These are phyloP conservation scores for Mangifera indica DNA, from an alignment of 345 rosid genomes.

Conservation along the genomic window DNA sequence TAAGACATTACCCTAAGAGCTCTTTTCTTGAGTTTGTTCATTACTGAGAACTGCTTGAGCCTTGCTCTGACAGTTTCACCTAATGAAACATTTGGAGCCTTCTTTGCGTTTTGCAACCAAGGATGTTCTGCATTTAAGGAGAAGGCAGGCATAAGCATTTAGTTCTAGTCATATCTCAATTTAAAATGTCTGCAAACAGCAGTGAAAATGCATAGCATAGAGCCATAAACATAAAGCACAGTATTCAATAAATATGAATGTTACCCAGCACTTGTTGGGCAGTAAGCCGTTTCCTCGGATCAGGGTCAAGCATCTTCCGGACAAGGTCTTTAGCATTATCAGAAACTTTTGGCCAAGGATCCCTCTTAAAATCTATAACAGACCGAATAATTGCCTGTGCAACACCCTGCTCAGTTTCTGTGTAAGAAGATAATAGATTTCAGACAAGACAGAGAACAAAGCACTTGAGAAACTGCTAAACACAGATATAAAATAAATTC, in stretches of 20 bases:
- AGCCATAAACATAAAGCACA: not conserved
- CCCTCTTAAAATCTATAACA: slow-evolving; percentile 77
- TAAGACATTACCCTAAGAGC: slow-evolving; percentile 75
- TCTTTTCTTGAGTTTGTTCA: slow-evolving; percentile 98
- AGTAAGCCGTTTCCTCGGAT: slow-evolving; percentile 77
- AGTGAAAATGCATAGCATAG: not conserved
- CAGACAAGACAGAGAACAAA: not conserved
- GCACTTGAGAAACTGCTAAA: not conserved
- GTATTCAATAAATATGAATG: not conserved
- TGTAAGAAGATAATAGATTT: slow-evolving; percentile 11
- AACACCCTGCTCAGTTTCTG: slow-evolving; percentile 99
- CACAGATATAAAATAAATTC: not conserved
- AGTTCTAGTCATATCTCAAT: not conserved
- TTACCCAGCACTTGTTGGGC: slow-evolving; percentile 96
- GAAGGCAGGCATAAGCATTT: slow-evolving; percentile 11
- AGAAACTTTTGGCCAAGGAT: slow-evolving; percentile 99
- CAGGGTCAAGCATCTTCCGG: slow-evolving; percentile 92
- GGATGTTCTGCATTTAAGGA: slow-evolving; percentile 68
- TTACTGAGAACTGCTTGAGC: slow-evolving; percentile 89
- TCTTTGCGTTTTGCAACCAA: slow-evolving; percentile 89
- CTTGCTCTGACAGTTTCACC: slow-evolving; percentile 97
- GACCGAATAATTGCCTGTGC: slow-evolving; percentile 92
- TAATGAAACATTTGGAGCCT: slow-evolving; percentile 86
- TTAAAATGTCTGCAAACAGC: not conserved
- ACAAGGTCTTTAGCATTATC: slow-evolving; percentile 85